A percentile compares a stretch with the other conserved stretches of the same genome.
These are phyloP conservation scores for Hypoxylon trugodes DNA, from an alignment of 495 filamentous ascomycete genomes.

Conservation along the genomic window DNA sequence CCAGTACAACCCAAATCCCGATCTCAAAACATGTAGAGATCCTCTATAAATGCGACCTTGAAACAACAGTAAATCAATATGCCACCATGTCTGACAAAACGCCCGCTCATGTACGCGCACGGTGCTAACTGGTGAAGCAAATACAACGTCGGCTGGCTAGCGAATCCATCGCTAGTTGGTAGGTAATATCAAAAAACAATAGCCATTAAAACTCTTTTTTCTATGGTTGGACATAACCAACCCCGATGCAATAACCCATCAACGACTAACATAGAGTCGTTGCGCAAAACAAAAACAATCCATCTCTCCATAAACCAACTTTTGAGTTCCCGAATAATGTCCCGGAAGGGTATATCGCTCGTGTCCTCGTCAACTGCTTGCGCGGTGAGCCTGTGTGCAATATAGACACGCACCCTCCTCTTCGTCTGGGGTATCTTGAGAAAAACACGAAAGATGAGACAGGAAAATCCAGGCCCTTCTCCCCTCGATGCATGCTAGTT, in stretches of 20 bases:
- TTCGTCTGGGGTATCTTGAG: conserved; percentile 45
- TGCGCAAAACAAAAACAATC: conserved; percentile 31
- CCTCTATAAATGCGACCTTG: conserved; percentile 39
- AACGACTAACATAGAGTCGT: conserved; percentile 16
- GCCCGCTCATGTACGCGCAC: conserved; percentile 31
- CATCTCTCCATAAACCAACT: conserved; percentile 30
- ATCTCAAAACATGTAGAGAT: conserved; percentile 28
- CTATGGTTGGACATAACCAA: conserved; percentile 33
- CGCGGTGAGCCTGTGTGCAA: conserved; percentile 34
- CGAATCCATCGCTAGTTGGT: conserved; percentile 39
- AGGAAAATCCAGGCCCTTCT: conserved; percentile 46
- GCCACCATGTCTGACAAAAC: conserved; percentile 35
- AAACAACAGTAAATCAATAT: conserved; percentile 31
- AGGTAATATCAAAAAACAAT: conserved; percentile 37
- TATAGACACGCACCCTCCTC: conserved; percentile 36
- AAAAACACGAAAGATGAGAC: conserved; percentile 47
- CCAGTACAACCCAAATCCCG: conserved; percentile 43
- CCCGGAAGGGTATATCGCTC: conserved; percentile 41
- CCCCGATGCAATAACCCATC: conserved; percentile 25
- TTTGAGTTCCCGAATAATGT: conserved; percentile 39
- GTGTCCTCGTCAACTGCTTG: conserved; percentile 39
- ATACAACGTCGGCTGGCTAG: conserved; percentile 27
- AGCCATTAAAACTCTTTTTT: conserved; percentile 36
- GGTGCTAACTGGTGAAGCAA: conserved; percentile 29
- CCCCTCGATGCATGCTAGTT: conserved; percentile 39